Evolutionary conservation across 371 early-diverging fungal species (phyloP).

Genomic region (Saksenaea vasiformis): DNA sequence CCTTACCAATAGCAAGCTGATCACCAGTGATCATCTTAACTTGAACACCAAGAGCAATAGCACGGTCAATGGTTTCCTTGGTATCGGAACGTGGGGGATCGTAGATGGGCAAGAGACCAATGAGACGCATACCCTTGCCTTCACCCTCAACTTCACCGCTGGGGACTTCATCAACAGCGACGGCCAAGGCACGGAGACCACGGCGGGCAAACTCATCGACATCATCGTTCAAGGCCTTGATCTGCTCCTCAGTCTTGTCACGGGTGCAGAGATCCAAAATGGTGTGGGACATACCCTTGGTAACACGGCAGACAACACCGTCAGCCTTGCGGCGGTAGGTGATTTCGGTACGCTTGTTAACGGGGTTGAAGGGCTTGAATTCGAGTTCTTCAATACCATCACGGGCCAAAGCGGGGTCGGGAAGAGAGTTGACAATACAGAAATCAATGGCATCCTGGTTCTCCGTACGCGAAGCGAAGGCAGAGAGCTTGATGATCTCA

Average conservation of each 20-base stretch:
- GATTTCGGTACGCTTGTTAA: conserved; percentile 80
- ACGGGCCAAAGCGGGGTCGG: conserved; percentile 54
- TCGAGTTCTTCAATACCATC: conserved; percentile 63
- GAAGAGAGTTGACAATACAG: conserved; percentile 63
- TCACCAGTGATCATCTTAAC: conserved; percentile 95
- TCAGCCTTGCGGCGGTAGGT: conserved; percentile 63
- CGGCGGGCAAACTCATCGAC: conserved; percentile 69
- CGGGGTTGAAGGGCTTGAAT: conserved; percentile 85
- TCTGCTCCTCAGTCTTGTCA: conserved; percentile 55
- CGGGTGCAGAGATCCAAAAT: conserved; percentile 66
- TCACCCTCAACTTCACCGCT: conserved; percentile 52
- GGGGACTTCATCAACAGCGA: conserved; percentile 64
- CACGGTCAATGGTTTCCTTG: conserved; percentile 78
- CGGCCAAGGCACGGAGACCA: conserved; percentile 81
- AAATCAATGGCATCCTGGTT: conserved; percentile 74
- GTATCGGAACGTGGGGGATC: conserved; percentile 86
- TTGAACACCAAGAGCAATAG: conserved; percentile 80
- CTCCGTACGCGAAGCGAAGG: conserved; percentile 64
- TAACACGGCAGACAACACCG: conserved; percentile 58
- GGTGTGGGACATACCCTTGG: conserved; percentile 72
- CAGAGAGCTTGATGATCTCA: conserved; percentile 57
- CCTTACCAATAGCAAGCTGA: conserved; percentile 84
- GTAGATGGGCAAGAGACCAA: conserved; percentile 74
- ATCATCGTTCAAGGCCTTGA: conserved; percentile 52
- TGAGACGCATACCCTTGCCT: conserved; percentile 58